phyloP scores from a whole-genome alignment of 2,329 filamentous ascomycete genomes.

The Trichoderma atroviride region DNA sequence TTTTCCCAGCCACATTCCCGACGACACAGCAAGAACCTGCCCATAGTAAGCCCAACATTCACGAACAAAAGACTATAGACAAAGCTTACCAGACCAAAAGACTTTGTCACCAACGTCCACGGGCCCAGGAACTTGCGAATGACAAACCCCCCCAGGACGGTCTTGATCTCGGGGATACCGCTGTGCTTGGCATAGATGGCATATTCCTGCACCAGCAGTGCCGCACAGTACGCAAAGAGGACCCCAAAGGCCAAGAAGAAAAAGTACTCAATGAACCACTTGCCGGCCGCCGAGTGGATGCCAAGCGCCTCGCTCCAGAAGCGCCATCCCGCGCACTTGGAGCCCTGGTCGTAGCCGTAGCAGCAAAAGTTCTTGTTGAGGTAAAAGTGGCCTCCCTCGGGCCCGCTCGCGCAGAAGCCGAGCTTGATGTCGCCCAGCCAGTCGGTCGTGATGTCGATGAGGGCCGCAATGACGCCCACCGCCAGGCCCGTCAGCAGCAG shows the following conservation, averaged over 20 bases:
- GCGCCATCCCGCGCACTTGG: slow-evolving; percentile 84
- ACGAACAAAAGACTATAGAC: slow-evolving; percentile 30
- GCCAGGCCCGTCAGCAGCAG: slow-evolving; percentile 82
- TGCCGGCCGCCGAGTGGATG: slow-evolving; percentile 65
- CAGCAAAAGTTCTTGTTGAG: slow-evolving; percentile 92
- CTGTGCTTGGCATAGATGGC: slow-evolving; percentile 89
- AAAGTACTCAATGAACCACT: slow-evolving; percentile 83
- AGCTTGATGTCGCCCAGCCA: slow-evolving; percentile 94
- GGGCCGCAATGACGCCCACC: slow-evolving; percentile 81
- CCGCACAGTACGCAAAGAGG: slow-evolving; percentile 75
- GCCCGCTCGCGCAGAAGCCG: slow-evolving; percentile 76
- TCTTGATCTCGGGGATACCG: slow-evolving; percentile 98
- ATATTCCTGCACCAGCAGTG: slow-evolving; percentile 79
- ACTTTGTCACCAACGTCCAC: slow-evolving; percentile 91
- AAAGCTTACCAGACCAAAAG: slow-evolving; percentile 73
- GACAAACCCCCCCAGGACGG: slow-evolving; percentile 88
- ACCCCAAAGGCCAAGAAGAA: slow-evolving; percentile 84
- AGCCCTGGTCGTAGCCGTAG: slow-evolving; percentile 81
- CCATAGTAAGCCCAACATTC: slow-evolving; percentile 12
- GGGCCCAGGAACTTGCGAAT: slow-evolving; percentile 82
- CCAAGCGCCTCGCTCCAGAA: slow-evolving; percentile 79
- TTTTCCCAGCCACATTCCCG: slow-evolving; percentile 95
- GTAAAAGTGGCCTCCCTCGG: slow-evolving; percentile 85
- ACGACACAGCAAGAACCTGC: slow-evolving; percentile 85
- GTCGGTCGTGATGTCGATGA: slow-evolving; percentile 86